Conservation (phyloP, 768 basidiomycete genomes). For the Aureoboletus auriporus region DNA sequence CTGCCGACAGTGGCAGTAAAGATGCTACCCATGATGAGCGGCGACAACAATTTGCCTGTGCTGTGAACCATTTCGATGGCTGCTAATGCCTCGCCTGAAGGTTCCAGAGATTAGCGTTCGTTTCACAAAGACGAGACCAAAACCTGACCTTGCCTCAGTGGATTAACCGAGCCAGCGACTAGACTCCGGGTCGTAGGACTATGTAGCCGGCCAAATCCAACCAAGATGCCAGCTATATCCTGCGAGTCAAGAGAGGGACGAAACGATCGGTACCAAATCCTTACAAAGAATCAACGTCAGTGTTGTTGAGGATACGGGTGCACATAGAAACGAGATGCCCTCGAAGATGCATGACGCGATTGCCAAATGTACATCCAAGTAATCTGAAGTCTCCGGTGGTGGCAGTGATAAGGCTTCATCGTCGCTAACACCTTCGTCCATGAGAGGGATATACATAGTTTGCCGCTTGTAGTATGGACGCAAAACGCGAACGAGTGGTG, state of each 20-base stretch:
- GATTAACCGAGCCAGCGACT: constrained; percentile 25
- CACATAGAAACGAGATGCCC: constrained; percentile 13
- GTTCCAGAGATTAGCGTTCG: background rate
- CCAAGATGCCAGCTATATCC: constrained; percentile 11
- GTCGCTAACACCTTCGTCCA: background rate
- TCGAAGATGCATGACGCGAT: constrained; percentile 15
- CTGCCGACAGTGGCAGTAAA: constrained; percentile 21
- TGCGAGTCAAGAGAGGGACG: background rate
- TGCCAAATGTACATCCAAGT: constrained; percentile 26
- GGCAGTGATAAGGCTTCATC: background rate
- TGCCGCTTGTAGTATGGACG: constrained; percentile 23
- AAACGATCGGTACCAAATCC: background rate
- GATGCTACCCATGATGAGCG: constrained; percentile 28
- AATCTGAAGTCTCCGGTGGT: constrained; percentile 17
- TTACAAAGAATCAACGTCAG: constrained; percentile 15
- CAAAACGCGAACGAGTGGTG: constrained; percentile 21
- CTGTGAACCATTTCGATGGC: constrained; percentile 25
- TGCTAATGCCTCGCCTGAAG: constrained; percentile 26
- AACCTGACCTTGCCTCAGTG: constrained; percentile 23
- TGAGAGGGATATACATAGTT: background rate
- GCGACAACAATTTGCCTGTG: constrained; percentile 21
- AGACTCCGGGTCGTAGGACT: constrained; percentile 21
- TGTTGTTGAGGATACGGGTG: constrained; percentile 8
- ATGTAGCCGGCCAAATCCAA: constrained; percentile 13
- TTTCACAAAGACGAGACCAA: background rate